Conservation (phyloP, 306 rosid genomes). For the Quercus agrifolia region DNA sequence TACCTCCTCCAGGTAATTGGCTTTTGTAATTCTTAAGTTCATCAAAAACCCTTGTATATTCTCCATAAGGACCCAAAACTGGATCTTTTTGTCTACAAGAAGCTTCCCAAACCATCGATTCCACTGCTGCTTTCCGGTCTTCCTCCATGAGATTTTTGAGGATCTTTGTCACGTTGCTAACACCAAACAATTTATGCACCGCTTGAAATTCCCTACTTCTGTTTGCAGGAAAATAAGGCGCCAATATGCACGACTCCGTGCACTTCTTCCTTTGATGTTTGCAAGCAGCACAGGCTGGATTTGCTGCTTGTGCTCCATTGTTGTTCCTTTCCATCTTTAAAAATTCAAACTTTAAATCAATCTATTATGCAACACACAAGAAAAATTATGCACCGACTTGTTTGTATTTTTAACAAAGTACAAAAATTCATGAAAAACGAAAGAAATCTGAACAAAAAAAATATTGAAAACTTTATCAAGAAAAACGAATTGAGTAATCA, state of each 20-base stretch:
- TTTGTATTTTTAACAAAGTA: neutral
- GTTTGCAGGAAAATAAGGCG: conserved; percentile 66
- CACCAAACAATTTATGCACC: conserved; percentile 71
- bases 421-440: neutral
- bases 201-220: conserved; percentile 58
- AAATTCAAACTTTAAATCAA: neutral
- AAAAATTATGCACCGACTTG: neutral
- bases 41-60: conserved; percentile 41
- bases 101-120: conserved; percentile 86
- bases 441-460: too few relatives aligned
- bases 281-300: conserved; percentile 82
- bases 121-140: conserved; percentile 45
- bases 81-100: conserved; percentile 73
- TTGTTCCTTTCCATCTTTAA: conserved; percentile 49
- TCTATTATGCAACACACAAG: too few relatives aligned
- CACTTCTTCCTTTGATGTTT: conserved; percentile 88
- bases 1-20: conserved; percentile 29
- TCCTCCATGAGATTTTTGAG: conserved; percentile 42
- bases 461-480: neutral
- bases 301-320: conserved; percentile 7
- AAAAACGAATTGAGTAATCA: neutral
- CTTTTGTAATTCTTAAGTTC: conserved; percentile 40
- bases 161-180: conserved; percentile 73
- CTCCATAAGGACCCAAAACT: conserved; percentile 63
- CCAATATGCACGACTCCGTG: conserved; percentile 48